Evolutionary conservation across 1,284 basidiomycete species (phyloP), one percentile per base, ranked within the genome.

Genomic region (Melampsora americana): DNA sequence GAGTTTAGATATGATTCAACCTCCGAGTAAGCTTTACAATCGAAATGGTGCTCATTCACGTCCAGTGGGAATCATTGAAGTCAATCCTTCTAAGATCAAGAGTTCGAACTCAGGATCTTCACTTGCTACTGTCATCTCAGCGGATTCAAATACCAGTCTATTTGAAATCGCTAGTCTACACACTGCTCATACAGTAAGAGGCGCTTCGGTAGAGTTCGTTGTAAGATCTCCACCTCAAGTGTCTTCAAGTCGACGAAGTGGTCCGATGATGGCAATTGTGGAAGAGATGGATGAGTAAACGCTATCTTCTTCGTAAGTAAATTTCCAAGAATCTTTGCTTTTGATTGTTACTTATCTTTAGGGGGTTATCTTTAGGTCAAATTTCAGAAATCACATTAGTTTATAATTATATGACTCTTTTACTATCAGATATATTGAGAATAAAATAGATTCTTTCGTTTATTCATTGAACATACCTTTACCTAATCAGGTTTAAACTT

Each of bases 161-260:
- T 62, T 72, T 20, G 70, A 72, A 16, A 66, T 72, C 42, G 70
- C 60, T 26, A 72, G 70, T 26, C 32, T 72, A 12, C 70, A 72
- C 28, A 72, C 70, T 42, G 70, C 70, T n/a, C 69, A 71, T 44
- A 71, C 69, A n/a, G 62, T 72, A 7, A 61, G 70, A n/a, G 70
- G 70, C 5, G 70, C 62, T 16, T 72, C 70, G 11, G 70, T 64
- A 12, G 70, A 72, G 48, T 72, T 64, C 23, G 70, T 72, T 2
- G 62, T 65, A 53, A 61, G 70, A 18, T 59, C 53, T 23, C 53
- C 53, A 59, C 53, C 53, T 28, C 53, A 59, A 28, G 53, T 59
- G 12, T 11, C 53, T 59, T 59, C 53, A 23, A 59, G 53, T 59
- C 5, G 53, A 28, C n/a, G 53, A 59, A 26, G 53, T 59, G 53